Conservation (phyloP, 192 early-diverging fungal genomes). For the Coemansia sp. region DNA sequence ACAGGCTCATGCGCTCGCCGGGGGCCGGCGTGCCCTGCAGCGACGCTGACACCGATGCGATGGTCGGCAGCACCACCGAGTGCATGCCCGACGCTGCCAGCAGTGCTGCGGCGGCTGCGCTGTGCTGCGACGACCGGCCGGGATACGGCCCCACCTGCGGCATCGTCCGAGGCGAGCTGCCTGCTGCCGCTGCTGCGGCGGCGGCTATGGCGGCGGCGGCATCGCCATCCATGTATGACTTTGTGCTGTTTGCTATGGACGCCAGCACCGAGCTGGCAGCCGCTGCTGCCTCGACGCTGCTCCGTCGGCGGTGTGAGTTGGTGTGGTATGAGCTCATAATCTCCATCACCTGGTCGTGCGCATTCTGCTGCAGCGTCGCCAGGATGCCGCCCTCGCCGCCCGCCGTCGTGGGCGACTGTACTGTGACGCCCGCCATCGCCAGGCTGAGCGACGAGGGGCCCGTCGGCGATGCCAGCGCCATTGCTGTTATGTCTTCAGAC, state of each 20-base stretch:
- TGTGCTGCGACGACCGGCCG: conserved; percentile 29
- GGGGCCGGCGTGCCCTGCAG: conserved; percentile 45
- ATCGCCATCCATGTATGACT: conserved; percentile 23
- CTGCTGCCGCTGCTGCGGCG: conserved; percentile 13
- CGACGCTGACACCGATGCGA: conserved; percentile 41
- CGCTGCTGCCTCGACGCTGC: conserved; percentile 51
- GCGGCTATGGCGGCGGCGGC: conserved; percentile 13
- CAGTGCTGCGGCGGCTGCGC: conserved; percentile 40
- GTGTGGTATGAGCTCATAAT: conserved; percentile 48
- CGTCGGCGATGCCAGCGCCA: conserved; percentile 10
- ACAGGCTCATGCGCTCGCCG: conserved; percentile 9
- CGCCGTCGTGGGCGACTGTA: not conserved
- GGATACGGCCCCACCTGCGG: conserved; percentile 17
- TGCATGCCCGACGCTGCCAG: conserved; percentile 48
- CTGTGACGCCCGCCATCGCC: conserved; percentile 3
- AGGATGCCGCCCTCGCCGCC: conserved; percentile 11
- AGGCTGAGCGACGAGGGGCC: conserved; percentile 1
- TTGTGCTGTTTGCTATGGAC: conserved; percentile 48
- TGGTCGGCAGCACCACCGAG: conserved; percentile 44
- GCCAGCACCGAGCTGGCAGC: conserved; percentile 55
- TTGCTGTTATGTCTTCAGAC: conserved; percentile 6
- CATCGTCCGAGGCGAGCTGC: conserved; percentile 9
- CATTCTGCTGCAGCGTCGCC: conserved; percentile 21
- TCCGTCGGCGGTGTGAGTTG: conserved; percentile 43
- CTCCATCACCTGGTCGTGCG: conserved; percentile 48